A percentile compares a stretch with the other conserved stretches of the same genome.
These are phyloP conservation scores for Monilinia fructicola DNA, from an alignment of 2,329 filamentous ascomycete species.

Conservation along the genomic window DNA sequence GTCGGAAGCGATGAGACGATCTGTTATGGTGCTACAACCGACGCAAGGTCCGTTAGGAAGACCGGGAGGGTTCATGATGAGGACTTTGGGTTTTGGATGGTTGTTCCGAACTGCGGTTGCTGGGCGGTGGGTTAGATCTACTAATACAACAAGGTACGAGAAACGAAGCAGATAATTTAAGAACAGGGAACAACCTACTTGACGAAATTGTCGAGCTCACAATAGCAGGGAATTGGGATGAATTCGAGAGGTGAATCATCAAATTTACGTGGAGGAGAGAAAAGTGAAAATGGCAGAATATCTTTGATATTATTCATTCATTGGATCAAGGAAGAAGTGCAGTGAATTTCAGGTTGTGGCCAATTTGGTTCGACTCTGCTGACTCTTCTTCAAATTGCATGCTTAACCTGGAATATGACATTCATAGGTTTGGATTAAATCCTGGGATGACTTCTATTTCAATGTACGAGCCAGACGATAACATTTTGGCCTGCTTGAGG, in stretches of 20 bases:
- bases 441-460: neutral
- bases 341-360: neutral
- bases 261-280: neutral
- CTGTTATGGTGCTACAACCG: conserved; percentile 10
- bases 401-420: neutral
- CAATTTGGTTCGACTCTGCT: neutral
- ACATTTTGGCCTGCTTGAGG: neutral
- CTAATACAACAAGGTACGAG: neutral
- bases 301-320: no score
- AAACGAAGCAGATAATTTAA: neutral
- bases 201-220: neutral
- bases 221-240: neutral
- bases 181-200: neutral
- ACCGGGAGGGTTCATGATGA: neutral
- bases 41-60: neutral
- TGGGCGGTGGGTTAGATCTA: neutral
- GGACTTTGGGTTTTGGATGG: neutral
- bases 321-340: neutral
- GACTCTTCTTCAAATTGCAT: neutral
- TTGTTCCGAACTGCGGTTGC: neutral
- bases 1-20: conserved; percentile 3
- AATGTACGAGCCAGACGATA: neutral
- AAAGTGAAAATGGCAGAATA: neutral
- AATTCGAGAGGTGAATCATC: neutral
- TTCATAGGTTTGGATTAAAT: neutral